Evolutionary conservation across 2,329 filamentous ascomycete genomes (phyloP).

Genomic region (Fusarium sublunatum): DNA sequence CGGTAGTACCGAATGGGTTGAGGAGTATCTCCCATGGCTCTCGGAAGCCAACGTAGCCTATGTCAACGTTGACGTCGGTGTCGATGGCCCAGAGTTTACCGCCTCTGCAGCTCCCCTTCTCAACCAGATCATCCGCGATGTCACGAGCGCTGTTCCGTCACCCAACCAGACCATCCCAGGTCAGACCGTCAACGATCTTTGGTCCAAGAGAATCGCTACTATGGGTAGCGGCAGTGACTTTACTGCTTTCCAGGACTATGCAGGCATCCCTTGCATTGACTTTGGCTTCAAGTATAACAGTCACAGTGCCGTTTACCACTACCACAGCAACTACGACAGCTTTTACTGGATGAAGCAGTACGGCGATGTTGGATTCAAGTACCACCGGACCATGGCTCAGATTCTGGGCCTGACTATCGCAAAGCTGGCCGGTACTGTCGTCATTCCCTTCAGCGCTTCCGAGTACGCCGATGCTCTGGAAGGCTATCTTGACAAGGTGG

Average conservation of each 20-base stretch:
- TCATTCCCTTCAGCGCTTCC: constrained; percentile 72
- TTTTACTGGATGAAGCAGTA: constrained; percentile 89
- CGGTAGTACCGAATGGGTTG: constrained; percentile 92
- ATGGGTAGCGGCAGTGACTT: constrained; percentile 81
- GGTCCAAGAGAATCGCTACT: constrained; percentile 70
- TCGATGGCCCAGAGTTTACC: constrained; percentile 71
- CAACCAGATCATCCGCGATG: constrained; percentile 76
- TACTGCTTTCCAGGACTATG: constrained; percentile 79
- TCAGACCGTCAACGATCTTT: constrained; percentile 78
- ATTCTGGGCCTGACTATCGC: constrained; percentile 71
- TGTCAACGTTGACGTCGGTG: constrained; percentile 84
- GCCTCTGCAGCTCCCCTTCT: constrained; percentile 79
- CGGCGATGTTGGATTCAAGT: constrained; percentile 75
- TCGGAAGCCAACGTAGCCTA: constrained; percentile 79
- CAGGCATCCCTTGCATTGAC: constrained; percentile 73
- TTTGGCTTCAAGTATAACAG: constrained; percentile 64
- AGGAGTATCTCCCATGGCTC: constrained; percentile 88
- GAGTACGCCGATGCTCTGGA: constrained; percentile 71
- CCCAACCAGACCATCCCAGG: constrained; percentile 79
- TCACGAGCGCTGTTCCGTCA: constrained; percentile 71
- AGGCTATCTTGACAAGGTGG: constrained; percentile 63
- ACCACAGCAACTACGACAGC: constrained; percentile 92
- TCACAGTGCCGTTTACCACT: constrained; percentile 74
- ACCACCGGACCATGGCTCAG: constrained; percentile 75
- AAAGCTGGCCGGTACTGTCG: constrained; percentile 68